Evolutionary conservation across 139 green algal genomes (phyloP).

Genomic region (Bryopsis sp.): DNA sequence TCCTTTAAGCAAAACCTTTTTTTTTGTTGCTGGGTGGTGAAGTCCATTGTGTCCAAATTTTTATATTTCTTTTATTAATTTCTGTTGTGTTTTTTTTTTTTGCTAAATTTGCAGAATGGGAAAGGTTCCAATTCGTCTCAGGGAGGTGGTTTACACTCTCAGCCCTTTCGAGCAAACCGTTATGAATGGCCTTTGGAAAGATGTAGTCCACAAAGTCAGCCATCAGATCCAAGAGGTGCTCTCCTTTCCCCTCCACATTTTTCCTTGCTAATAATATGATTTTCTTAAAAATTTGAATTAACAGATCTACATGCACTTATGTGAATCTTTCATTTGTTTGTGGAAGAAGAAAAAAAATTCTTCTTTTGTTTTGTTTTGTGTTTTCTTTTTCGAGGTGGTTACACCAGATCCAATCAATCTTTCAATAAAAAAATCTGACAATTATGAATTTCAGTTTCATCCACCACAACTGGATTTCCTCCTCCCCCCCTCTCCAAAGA

Average conservation of each 20-base stretch:
- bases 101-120: too few species aligned
- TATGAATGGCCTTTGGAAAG: slow-evolving; percentile 59
- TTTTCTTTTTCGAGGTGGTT: neutral
- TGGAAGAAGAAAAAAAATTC: neutral
- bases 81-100: too few species aligned
- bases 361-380: neutral
- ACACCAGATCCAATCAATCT: neutral
- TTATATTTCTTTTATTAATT: too few species aligned
- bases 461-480: too few species aligned
- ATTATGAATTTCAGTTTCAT: too few species aligned
- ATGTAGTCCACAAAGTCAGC: slow-evolving; percentile 48
- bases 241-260: too few species aligned
- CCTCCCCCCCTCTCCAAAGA: too few species aligned
- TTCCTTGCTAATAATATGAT: too few species aligned
- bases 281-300: neutral
- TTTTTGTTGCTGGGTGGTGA: too few species aligned
- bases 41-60: neutral
- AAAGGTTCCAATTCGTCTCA: slow-evolving; percentile 42
- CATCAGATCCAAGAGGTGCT: slow-evolving; percentile 40
- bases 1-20: too few species aligned
- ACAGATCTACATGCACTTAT: neutral
- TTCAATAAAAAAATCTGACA: too few species aligned
- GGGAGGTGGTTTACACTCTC: slow-evolving; percentile 81
- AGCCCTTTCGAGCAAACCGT: slow-evolving; percentile 74
- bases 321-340: neutral